Percentiles rank a stretch among this genome's conserved stretches.
Conservation (phyloP, 176 grass and related monocot genomes). For the Aegilops umbellulata region DNA sequence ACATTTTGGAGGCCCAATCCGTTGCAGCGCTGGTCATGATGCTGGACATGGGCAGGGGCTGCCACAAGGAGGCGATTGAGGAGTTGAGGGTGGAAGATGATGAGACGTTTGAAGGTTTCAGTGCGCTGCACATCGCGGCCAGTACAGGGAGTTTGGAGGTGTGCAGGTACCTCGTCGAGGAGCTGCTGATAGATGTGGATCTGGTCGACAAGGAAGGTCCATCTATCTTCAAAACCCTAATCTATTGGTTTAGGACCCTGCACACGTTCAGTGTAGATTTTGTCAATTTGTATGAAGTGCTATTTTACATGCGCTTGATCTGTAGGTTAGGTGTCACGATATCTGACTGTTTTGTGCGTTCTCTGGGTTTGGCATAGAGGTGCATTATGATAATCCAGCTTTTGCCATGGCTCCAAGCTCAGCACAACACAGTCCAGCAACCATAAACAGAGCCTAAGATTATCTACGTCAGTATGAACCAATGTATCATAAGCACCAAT, state of each 20-base stretch:
- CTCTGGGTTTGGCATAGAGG: no score
- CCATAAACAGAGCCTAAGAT: background rate
- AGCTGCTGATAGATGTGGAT: slow-evolving; percentile 4
- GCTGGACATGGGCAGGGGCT: slow-evolving; percentile 8
- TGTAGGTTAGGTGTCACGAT: background rate
- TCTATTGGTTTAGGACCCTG: background rate
- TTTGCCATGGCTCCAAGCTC: no score
- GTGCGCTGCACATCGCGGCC: background rate
- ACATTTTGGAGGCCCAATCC: background rate
- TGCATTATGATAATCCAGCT: no score
- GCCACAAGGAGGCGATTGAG: background rate
- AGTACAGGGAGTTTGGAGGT: background rate
- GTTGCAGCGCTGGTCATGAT: background rate
- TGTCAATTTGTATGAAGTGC: background rate
- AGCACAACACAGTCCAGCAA: no score
- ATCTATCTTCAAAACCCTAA: background rate
- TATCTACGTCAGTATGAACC: background rate
- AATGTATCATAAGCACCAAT: background rate
- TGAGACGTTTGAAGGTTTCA: background rate
- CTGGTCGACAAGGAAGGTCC: slow-evolving; percentile 8
- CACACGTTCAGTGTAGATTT: background rate
- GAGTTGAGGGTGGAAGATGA: background rate
- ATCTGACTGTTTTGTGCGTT: background rate
- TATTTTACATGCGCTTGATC: background rate
- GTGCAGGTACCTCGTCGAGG: slow-evolving; percentile 8